Evolutionary conservation across 306 rosid species (phyloP), one percentile per base, ranked within the genome.

Genomic region (Prunus kanzakura): DNA sequence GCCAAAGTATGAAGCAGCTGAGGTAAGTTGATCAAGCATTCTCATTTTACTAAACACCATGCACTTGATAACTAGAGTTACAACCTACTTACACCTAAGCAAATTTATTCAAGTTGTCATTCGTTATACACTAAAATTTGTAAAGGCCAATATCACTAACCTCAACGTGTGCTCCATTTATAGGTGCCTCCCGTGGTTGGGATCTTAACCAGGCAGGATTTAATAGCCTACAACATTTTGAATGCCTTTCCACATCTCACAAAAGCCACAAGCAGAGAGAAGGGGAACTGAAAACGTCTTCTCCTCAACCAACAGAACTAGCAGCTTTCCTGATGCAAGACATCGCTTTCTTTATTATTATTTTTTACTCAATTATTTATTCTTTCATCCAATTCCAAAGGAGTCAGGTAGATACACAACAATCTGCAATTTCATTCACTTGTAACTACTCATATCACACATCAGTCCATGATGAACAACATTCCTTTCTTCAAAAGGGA

Each of bases 201-300:
- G 64, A 91, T 91, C 64, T 86, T 93, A 88, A 93, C 97, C 51
- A 80, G 98, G 84, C 96, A 90, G 80, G 98, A 93, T 79, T 84
- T 93, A 29, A 85, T 82, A 43, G 88, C 96, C 25, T 45, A 88
- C 81, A 93, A 93, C 82, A 90, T 93, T 83, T 82, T 88, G 85
- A 77, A 82, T 41, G 91, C 91, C 55, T 90, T 90, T 78, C 97
- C 97, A 67, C 83, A 91, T 80, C 82, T 91, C 79, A 85, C 46
- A 67, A 88, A 83, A 67, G 38, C 87, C 23, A 85, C 82, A 78
- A 18, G 83, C 76, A 73, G 87, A 67, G 87, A 79, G 47, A 88
- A 89, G 78, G 72, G 68, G 72, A 85, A 81, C 77, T 84, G 82
- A 88, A 72, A 73, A 49, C 27, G 30, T 76, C 72, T 55, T 71